These are phyloP conservation scores for Yarrowia sp. DNA, from an alignment of 805 yeast genomes.

Conservation along the genomic window DNA sequence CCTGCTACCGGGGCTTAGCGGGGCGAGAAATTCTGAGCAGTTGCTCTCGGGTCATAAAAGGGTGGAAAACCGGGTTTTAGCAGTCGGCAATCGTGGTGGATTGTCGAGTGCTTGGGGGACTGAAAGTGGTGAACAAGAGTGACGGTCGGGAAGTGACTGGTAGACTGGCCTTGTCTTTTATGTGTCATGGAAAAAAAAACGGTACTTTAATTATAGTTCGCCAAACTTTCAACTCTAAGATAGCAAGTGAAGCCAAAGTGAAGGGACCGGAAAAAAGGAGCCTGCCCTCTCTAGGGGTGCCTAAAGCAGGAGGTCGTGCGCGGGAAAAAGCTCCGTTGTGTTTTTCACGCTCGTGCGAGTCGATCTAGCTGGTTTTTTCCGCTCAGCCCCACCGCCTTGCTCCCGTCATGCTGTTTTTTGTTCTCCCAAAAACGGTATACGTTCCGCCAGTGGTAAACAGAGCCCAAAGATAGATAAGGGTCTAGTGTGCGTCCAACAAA, in stretches of 20 bases:
- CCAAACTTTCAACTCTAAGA: constrained; percentile 18
- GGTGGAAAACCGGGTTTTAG: constrained; percentile 8
- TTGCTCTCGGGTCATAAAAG: constrained; percentile 27
- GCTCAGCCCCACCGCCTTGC: no score
- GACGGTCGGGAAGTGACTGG: no score
- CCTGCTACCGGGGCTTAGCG: constrained; percentile 28
- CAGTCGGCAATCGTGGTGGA: constrained; percentile 26
- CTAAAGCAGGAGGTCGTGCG: not conserved
- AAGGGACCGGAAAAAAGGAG: not conserved
- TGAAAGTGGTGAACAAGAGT: not conserved
- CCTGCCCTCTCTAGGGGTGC: no score
- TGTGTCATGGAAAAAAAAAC: not conserved
- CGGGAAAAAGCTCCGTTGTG: no score
- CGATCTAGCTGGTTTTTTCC: no score
- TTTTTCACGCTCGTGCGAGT: no score
- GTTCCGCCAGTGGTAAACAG: not conserved
- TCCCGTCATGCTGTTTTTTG: not conserved
- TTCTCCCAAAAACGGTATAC: constrained; percentile 15
- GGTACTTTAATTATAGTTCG: not conserved
- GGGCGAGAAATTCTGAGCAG: constrained; percentile 28
- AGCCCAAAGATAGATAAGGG: not conserved
- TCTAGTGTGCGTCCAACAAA: not conserved
- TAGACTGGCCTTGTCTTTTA: not conserved
- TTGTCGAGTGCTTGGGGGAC: constrained; percentile 17
- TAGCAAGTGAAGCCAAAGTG: not conserved